phyloP scores from a whole-genome alignment of 176 grass and related monocot species.

The Elymus sibiricus region DNA sequence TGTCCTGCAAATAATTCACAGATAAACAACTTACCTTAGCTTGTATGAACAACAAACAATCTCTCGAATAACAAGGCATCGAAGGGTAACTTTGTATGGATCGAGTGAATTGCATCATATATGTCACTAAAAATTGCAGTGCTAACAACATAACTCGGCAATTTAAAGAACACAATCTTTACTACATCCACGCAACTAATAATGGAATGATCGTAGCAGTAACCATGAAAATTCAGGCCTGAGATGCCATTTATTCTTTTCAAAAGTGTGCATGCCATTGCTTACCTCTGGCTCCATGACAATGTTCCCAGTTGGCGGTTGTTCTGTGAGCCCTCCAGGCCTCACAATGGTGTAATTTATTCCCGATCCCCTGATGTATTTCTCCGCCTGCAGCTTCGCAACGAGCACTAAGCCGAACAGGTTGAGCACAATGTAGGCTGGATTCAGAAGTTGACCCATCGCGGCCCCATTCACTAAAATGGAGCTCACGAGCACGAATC shows the following conservation, averaged over 20 bases:
- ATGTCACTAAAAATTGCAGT: neutral
- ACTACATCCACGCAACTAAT: neutral
- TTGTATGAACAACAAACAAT: neutral
- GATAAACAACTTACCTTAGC: neutral
- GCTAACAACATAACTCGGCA: neutral
- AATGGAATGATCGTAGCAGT: neutral
- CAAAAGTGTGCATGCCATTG: neutral
- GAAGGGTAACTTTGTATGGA: neutral
- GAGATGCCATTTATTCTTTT: neutral
- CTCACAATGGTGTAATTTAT: slow-evolving; percentile 80
- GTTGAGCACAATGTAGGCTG: slow-evolving; percentile 67
- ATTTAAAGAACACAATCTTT: neutral
- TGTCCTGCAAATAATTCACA: slow-evolving; percentile 40
- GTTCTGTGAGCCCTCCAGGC: slow-evolving; percentile 66
- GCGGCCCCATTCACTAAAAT: slow-evolving; percentile 55
- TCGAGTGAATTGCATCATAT: neutral
- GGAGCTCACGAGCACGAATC: slow-evolving; percentile 66
- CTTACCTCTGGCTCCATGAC: slow-evolving; percentile 62
- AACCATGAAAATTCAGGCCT: neutral
- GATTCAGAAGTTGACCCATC: slow-evolving; percentile 72
- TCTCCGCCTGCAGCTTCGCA: slow-evolving; percentile 74
- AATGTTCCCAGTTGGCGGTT: slow-evolving; percentile 48
- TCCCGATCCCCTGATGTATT: slow-evolving; percentile 54
- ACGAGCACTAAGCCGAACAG: slow-evolving; percentile 62
- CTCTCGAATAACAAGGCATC: neutral